phyloP scores from a whole-genome alignment of 768 basidiomycete species.

The Termitomyces sp. region DNA sequence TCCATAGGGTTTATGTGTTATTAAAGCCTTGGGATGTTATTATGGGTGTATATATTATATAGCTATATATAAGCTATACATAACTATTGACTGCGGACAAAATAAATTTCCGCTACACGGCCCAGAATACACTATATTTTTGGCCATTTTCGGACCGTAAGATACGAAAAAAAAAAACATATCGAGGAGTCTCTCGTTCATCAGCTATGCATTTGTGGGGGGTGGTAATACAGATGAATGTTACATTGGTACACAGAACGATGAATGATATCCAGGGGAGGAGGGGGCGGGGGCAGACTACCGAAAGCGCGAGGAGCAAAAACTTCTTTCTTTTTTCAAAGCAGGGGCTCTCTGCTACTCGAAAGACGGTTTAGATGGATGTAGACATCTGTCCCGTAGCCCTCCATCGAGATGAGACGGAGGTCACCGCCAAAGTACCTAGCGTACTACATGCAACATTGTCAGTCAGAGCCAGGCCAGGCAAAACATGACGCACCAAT shows the following conservation, averaged over 20 bases:
- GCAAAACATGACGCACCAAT: conserved; percentile 49
- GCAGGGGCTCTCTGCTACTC: conserved; percentile 39
- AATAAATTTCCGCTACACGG: too few species aligned
- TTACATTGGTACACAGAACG: neutral
- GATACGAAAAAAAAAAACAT: too few species aligned
- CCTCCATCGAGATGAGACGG: conserved; percentile 95
- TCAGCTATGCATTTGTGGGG: neutral
- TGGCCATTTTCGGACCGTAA: too few species aligned
- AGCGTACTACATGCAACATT: conserved; percentile 57
- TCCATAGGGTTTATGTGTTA: too few species aligned
- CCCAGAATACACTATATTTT: too few species aligned
- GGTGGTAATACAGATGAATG: neutral
- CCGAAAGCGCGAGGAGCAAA: neutral
- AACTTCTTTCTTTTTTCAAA: neutral
- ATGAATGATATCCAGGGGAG: neutral
- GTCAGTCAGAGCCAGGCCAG: neutral
- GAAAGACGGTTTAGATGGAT: conserved; percentile 86
- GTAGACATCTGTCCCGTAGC: conserved; percentile 93
- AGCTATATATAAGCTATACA: too few species aligned
- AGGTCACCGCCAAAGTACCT: conserved; percentile 95
- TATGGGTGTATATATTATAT: too few species aligned
- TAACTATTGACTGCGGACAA: too few species aligned
- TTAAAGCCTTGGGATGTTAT: too few species aligned
- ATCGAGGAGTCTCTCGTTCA: neutral
- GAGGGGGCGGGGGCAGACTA: neutral